These are phyloP conservation scores for Geotrichum klebahnii DNA, from an alignment of 1,139 yeast species.

Conservation along the genomic window DNA sequence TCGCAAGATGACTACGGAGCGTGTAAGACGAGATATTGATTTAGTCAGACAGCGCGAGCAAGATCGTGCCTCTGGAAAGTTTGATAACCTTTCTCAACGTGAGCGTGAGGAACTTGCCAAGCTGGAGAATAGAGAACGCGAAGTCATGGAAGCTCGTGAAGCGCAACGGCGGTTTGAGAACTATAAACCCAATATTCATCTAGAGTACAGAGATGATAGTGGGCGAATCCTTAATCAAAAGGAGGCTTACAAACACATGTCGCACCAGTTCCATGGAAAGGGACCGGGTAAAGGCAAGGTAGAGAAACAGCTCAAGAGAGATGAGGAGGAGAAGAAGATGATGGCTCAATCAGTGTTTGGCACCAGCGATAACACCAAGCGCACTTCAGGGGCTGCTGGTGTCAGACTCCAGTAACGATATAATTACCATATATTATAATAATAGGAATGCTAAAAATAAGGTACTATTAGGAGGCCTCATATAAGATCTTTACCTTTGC, in stretches of 20 bases:
- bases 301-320: conserved; percentile 40
- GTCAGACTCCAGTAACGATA: conserved; percentile 19
- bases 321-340: conserved; percentile 36
- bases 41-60: conserved; percentile 39
- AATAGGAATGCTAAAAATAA: too few relatives aligned
- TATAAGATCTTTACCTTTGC: too few relatives aligned
- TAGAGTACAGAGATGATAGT: conserved; percentile 64
- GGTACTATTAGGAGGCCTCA: not conserved
- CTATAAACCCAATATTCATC: conserved; percentile 62
- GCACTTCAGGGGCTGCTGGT: conserved; percentile 19
- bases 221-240: conserved; percentile 65
- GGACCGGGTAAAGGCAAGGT: conserved; percentile 46
- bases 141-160: conserved; percentile 33
- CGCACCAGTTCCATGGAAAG: conserved; percentile 84
- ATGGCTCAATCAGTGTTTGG: conserved; percentile 32
- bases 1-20: conserved; percentile 26
- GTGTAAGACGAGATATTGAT: conserved; percentile 34
- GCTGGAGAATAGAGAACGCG: conserved; percentile 40
- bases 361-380: conserved; percentile 9
- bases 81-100: conserved; percentile 35
- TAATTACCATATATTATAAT: too few relatives aligned
- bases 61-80: conserved; percentile 31
- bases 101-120: conserved; percentile 41
- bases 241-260: conserved; percentile 79
- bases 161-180: conserved; percentile 40